Evolutionary conservation across 768 basidiomycete species (phyloP).

Genomic region (Lentinus brumalis): DNA sequence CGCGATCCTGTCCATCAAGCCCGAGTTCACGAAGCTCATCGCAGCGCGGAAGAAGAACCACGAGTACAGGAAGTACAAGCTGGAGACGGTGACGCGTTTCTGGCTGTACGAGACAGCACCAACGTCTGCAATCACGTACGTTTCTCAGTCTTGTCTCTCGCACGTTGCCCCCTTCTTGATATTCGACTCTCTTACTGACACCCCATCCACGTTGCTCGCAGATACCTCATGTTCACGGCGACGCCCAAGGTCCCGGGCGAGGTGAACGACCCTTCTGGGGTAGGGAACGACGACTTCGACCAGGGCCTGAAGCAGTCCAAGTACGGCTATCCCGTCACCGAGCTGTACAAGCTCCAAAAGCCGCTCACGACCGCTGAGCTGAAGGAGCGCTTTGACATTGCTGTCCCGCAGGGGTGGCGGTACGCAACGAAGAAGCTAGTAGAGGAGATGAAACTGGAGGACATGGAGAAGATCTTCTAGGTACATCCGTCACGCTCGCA

Average conservation of each 20-base stretch:
- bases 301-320: slow-evolving; percentile 32
- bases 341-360: slow-evolving; percentile 29
- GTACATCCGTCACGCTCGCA: too few species aligned
- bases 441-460: slow-evolving; percentile 27
- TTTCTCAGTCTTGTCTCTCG: too few species aligned
- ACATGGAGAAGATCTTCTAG: slow-evolving; percentile 32
- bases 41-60: slow-evolving; percentile 37
- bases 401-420: slow-evolving; percentile 26
- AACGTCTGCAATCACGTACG: slow-evolving; percentile 33
- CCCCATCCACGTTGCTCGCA: slow-evolving; percentile 5
- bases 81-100: slow-evolving; percentile 31
- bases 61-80: slow-evolving; percentile 37
- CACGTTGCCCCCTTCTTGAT: too few species aligned
- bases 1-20: slow-evolving; percentile 35
- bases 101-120: slow-evolving; percentile 37
- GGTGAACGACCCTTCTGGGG: slow-evolving; percentile 33
- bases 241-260: slow-evolving; percentile 36
- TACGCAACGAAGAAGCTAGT: slow-evolving; percentile 32
- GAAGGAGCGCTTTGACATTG: slow-evolving; percentile 28
- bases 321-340: slow-evolving; percentile 35
- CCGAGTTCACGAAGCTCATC: slow-evolving; percentile 35
- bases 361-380: slow-evolving; percentile 26
- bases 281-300: slow-evolving; percentile 42
- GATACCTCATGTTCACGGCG: slow-evolving; percentile 31
- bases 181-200: too few species aligned